Conservation (phyloP, 495 filamentous ascomycete species). For the Neurospora sp. region DNA sequence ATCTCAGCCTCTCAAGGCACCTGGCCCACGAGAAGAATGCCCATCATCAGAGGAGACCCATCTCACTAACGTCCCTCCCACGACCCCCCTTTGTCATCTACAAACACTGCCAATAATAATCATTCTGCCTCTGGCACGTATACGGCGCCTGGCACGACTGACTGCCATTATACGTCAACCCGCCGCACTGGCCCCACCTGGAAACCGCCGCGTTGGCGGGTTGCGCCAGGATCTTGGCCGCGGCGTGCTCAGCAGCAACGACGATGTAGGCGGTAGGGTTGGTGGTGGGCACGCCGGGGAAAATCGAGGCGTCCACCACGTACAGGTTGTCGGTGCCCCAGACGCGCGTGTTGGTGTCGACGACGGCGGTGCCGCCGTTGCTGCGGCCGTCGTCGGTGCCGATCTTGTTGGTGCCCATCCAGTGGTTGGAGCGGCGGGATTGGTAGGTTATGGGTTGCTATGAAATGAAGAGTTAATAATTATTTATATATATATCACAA, state of each 20-base stretch:
- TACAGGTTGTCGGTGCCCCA: conserved; percentile 64
- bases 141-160: conserved; percentile 11
- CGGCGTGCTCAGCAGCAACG: conserved; percentile 45
- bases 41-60: background rate
- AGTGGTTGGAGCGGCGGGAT: conserved; percentile 59
- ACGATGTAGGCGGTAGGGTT: conserved; percentile 54
- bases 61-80: background rate
- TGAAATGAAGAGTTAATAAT: too few relatives aligned
- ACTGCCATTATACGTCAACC: conserved; percentile 19
- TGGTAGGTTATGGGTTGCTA: conserved; percentile 21
- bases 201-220: conserved; percentile 6
- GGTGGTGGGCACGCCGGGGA: conserved; percentile 50
- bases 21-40: too few relatives aligned
- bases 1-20: background rate
- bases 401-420: conserved; percentile 54
- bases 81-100: background rate
- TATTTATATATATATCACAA: too few relatives aligned
- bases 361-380: conserved; percentile 52
- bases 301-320: conserved; percentile 53
- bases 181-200: conserved; percentile 35
- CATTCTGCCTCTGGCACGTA: conserved; percentile 15
- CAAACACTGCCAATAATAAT: conserved; percentile 23
- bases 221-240: conserved; percentile 38
- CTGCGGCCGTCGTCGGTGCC: conserved; percentile 54
- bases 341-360: conserved; percentile 60